A percentile compares a stretch with the other conserved stretches of the same genome.
Evolutionary conservation across 768 basidiomycete genomes (phyloP).

Genomic region (Heimioporus sp.): DNA sequence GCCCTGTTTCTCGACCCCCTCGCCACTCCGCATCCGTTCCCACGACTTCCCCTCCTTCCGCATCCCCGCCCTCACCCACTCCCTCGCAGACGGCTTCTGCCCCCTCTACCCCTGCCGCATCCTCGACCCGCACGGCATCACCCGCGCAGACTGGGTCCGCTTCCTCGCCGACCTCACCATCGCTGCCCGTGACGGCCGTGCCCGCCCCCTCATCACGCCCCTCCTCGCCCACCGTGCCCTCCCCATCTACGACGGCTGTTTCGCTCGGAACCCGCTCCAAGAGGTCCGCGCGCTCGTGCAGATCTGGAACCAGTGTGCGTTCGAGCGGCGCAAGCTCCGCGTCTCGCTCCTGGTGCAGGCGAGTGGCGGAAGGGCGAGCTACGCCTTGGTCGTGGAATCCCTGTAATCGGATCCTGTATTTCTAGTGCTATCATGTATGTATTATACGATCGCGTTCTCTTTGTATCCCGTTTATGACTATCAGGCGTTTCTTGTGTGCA

Average conservation of each 20-base stretch:
- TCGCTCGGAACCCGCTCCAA: constrained; percentile 14
- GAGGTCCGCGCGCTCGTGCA: constrained; percentile 26
- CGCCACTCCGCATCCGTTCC: constrained; percentile 27
- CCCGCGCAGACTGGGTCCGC: constrained; percentile 26
- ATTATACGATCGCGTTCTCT: too few species aligned
- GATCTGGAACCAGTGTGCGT: constrained; percentile 33
- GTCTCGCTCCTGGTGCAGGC: constrained; percentile 14
- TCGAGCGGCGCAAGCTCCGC: constrained; percentile 30
- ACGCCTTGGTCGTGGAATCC: constrained; percentile 26
- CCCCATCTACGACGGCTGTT: constrained; percentile 18
- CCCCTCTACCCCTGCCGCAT: constrained; percentile 23
- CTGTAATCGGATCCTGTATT: constrained; percentile 12
- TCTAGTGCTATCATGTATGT: constrained; percentile 1
- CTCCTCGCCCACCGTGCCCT: constrained; percentile 9
- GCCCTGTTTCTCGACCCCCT: too few species aligned
- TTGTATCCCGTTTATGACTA: too few species aligned
- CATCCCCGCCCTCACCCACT: constrained; percentile 21
- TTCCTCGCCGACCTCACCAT: constrained; percentile 29
- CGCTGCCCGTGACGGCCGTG: constrained; percentile 16
- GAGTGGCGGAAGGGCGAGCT: constrained; percentile 1
- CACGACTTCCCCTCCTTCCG: constrained; percentile 26
- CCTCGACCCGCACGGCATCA: constrained; percentile 30
- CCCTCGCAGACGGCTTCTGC: constrained; percentile 24
- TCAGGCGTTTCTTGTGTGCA: too few species aligned
- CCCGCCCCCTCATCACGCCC: constrained; percentile 13